Evolutionary conservation across 164 flowering plant genomes (phyloP).

Genomic region (Stephania japonica): DNA sequence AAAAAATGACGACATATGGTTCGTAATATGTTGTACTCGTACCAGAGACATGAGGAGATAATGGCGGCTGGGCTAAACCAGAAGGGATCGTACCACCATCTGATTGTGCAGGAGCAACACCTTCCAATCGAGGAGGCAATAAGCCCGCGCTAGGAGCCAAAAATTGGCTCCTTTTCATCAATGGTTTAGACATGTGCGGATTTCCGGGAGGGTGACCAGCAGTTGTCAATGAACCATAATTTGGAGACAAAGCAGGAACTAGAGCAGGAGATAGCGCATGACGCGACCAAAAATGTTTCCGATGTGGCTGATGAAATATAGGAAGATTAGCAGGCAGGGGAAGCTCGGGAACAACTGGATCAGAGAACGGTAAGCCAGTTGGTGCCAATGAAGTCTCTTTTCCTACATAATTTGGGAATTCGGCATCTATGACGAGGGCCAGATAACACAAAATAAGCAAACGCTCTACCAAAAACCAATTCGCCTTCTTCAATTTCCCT

Average conservation of each 20-base stretch:
- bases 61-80: conserved; percentile 69
- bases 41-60: conserved; percentile 62
- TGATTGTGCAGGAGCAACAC: conserved; percentile 45
- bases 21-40: conserved; percentile 39
- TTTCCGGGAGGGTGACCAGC: conserved; percentile 44
- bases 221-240: conserved; percentile 37
- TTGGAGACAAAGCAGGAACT: conserved; percentile 44
- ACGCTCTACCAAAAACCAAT: conserved; percentile 23
- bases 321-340: conserved; percentile 39
- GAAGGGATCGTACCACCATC: conserved; percentile 29
- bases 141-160: conserved; percentile 32
- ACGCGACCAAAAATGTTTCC: conserved; percentile 26
- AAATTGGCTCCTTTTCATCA: conserved; percentile 32
- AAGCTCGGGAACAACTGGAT: conserved; percentile 25
- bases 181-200: conserved; percentile 45
- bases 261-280: conserved; percentile 18
- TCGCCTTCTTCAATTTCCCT: conserved; percentile 30
- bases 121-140: conserved; percentile 27
- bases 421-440: conserved; percentile 26
- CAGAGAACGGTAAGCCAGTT: conserved; percentile 17
- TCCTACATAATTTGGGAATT: conserved; percentile 9
- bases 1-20: background rate
- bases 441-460: conserved; percentile 31
- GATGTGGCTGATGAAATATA: conserved; percentile 18
- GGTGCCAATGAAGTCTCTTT: conserved; percentile 25